Base-by-base conservation (phyloP, 1,284 basidiomycete genomes). In the Mrakiaceae sp. region DNA sequence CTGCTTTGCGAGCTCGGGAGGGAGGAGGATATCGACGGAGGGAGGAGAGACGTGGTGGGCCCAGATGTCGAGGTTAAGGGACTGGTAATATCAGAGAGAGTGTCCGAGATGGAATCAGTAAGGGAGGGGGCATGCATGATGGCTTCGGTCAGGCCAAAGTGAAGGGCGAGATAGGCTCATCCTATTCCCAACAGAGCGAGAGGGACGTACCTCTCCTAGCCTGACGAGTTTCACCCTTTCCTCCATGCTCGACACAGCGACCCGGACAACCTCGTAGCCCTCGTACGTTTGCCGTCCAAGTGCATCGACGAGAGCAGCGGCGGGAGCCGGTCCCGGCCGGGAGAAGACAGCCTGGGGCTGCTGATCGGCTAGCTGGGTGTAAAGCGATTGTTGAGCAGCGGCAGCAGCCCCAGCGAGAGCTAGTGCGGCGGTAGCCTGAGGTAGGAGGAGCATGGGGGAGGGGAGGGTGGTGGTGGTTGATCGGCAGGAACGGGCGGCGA, bases 41-140 rank as follows among this genome's bases (percentile, higher is more conserved):
- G 40, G 10, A 27, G 27, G 27, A 27, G 27, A 27, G 12, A 12
- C 3, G 1, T 48, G 51, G 11, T 64, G 63, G 39, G 63, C 48
- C 76, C 76, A 78, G 40, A 78, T 66, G 63, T 78, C 76, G 9
- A 75, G 69, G 44, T 73, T 67, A 43, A 74, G 67, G 3, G 69
- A 42, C 74, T 76, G 61, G 3, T 4, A 43, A 48, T 27, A 49
- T 16, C 5, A 9, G 44, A 7, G 2, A n/a, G 40, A 49, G 48
- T 50, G 59, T 10, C 6, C 8, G 40, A 27, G 58, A 59, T 49
- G 14, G 9, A 47, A n/a, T 44, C 16, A 55, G 51, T 10, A 10
- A 11, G 4, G n/a, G 10, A 47, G 43, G 11, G 51, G 47, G 52
- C 40, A 12, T 11, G 52, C 59, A n/a, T 16, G 27, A 39, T 14